Conservation (phyloP, 2,329 filamentous ascomycete genomes). For the Lasiodiplodia theobromae region DNA sequence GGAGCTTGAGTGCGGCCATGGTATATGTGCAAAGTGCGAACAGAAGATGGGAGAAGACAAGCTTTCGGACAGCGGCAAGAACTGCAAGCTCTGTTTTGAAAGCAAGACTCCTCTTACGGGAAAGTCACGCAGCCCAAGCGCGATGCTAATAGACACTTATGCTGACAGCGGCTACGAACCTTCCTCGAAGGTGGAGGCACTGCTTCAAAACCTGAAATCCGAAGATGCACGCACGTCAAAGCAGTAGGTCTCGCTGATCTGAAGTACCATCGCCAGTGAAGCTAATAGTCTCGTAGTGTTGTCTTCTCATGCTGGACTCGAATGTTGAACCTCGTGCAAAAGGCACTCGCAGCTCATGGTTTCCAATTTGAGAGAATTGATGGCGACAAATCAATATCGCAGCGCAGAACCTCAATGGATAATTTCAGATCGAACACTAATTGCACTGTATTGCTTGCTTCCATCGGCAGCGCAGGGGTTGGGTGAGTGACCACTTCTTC, state of each 20-base stretch:
- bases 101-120: too few species aligned
- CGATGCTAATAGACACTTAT: too few species aligned
- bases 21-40: too few species aligned
- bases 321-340: conserved; percentile 41
- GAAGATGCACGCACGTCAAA: too few species aligned
- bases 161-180: too few species aligned
- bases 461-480: conserved; percentile 42
- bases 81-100: too few species aligned
- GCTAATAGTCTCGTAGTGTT: conserved; percentile 33
- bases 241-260: too few species aligned
- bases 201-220: background rate
- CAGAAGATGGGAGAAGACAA: too few species aligned
- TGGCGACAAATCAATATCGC: conserved; percentile 32
- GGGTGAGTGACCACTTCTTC: conserved; percentile 35
- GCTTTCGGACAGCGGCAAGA: too few species aligned
- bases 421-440: conserved; percentile 32
- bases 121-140: too few species aligned
- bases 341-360: conserved; percentile 28
- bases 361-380: conserved; percentile 39
- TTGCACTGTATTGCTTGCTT: conserved; percentile 42
- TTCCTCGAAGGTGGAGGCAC: background rate
- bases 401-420: conserved; percentile 29
- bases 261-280: too few species aligned
- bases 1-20: too few species aligned
- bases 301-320: conserved; percentile 40